A percentile compares a stretch with the other conserved stretches of the same genome.
Evolutionary conservation across 2,329 filamentous ascomycete species (phyloP).

Genomic region (Apiospora hydei): DNA sequence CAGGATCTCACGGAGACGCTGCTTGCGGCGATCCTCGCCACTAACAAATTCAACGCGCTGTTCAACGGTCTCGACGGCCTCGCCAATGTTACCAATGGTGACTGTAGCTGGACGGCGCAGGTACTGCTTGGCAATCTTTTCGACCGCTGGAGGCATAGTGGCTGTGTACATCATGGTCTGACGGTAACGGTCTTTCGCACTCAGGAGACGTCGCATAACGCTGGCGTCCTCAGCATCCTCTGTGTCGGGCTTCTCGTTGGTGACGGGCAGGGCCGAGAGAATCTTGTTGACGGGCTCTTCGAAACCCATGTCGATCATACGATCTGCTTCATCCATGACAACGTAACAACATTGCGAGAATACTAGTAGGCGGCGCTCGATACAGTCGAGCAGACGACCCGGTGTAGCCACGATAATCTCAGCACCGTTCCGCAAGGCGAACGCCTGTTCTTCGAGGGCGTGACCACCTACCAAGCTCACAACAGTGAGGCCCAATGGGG

Average conservation of each 20-base stretch:
- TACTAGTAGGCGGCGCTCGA: slow-evolving; percentile 90
- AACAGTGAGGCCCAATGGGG: slow-evolving; percentile 88
- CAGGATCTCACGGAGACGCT: slow-evolving; percentile 91
- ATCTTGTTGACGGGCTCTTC: slow-evolving; percentile 98
- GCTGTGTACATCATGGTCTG: slow-evolving; percentile 99
- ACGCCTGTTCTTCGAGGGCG: slow-evolving; percentile 91
- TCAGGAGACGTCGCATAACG: slow-evolving; percentile 85
- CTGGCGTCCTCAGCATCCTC: slow-evolving; percentile 87
- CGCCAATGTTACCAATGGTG: slow-evolving; percentile 91
- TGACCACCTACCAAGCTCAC: slow-evolving; percentile 99
- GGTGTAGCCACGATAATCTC: slow-evolving; percentile 99
- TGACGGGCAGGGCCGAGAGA: slow-evolving; percentile 88
- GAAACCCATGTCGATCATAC: slow-evolving; percentile 98
- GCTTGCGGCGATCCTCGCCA: slow-evolving; percentile 96
- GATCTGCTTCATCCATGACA: slow-evolving; percentile 99
- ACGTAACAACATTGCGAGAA: slow-evolving; percentile 97
- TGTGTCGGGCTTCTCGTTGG: slow-evolving; percentile 93
- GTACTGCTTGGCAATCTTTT: slow-evolving; percentile 97
- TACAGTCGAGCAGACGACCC: slow-evolving; percentile 94
- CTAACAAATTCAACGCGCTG: slow-evolving; percentile 92
- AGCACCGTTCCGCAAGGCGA: slow-evolving; percentile 86
- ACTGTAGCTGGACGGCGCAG: slow-evolving; percentile 91
- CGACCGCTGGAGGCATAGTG: slow-evolving; percentile 92
- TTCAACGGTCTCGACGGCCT: slow-evolving; percentile 97
- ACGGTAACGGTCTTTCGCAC: slow-evolving; percentile 76